Base-by-base conservation (phyloP, 192 early-diverging fungal species). In the Rhizophagus sp. region DNA sequence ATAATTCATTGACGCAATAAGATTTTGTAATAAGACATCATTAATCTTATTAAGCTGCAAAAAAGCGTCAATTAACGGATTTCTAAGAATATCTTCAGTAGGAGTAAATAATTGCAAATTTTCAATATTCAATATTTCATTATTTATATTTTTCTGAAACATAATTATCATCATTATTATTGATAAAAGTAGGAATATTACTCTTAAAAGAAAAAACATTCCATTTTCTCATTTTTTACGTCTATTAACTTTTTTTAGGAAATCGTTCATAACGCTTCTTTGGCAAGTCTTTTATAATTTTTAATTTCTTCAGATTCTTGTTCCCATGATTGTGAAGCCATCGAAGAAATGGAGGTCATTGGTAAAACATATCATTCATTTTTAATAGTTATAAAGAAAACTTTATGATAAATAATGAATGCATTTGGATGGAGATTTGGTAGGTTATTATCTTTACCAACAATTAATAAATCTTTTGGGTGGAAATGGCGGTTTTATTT, bases 311-410 rank as follows among this genome's bases (percentile, higher is more conserved):
- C 34, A 6, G 34, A 4, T 72, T 72, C 70, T 24, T 12, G 13
- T 34, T 72, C 70, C 70, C 70, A 72, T 4, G 39, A 47, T 13
- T 72, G 30, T 27, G 70, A 72, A 11, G 44, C 70, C 70, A 72
- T 72, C 44, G 70, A 47, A 41, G 70, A 72, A 47, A 72, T 49
- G 22, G 34, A n/a, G 11, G 70, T 72, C 70, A 72, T 72, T 22
- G 70, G 70, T 25, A 72, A 47, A 47, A 34, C 4, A 72, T 72
- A 19, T 25, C 70, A 44, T 24, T 24, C 22, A 39, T 39, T 24
- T 11, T 24, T 19, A 33, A 36, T 25, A 12, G 41, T 41, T 24
- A 49, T 36, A 24, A 72, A 25, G 22, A 72, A 72, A 47, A 47
- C 47, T 10, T 49, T 39, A 17, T 44, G 30, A 49, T 72, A 72